A percentile compares a stretch with the other conserved stretches of the same genome.
Conservation (phyloP, 495 filamentous ascomycete genomes). For the Poronia punctata region DNA sequence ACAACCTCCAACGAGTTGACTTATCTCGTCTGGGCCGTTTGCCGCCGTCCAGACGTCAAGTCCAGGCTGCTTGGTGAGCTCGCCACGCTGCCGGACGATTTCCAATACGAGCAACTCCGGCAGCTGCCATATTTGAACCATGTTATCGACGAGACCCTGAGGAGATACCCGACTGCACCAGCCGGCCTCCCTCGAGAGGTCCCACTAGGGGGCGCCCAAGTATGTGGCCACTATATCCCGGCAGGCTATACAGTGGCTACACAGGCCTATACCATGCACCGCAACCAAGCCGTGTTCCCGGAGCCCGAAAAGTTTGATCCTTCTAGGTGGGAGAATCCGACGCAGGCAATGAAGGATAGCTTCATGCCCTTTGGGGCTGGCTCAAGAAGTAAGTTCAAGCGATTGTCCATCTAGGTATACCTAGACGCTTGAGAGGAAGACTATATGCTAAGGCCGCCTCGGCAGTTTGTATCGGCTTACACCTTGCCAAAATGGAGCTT, state of each 20-base stretch:
- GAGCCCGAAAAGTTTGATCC: conserved; percentile 20
- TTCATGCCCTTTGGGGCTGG: conserved; percentile 10
- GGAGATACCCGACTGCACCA: conserved; percentile 43
- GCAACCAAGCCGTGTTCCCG: conserved; percentile 17
- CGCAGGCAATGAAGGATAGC: conserved; percentile 6
- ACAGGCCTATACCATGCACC: conserved; percentile 26
- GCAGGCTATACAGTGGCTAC: conserved; percentile 17
- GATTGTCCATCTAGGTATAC: not conserved
- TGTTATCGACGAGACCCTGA: conserved; percentile 49
- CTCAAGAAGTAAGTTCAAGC: conserved; percentile 5
- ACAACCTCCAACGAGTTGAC: conserved; percentile 42
- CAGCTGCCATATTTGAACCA: conserved; percentile 44
- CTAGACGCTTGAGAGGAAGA: not conserved
- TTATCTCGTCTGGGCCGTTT: conserved; percentile 36
- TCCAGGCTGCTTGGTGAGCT: conserved; percentile 38
- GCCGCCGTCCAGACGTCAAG: conserved; percentile 24
- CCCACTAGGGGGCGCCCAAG: conserved; percentile 15
- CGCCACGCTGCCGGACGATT: conserved; percentile 26
- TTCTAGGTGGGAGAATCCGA: conserved; percentile 10
- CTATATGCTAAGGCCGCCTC: not conserved
- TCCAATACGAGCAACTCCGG: conserved; percentile 30
- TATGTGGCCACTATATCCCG: conserved; percentile 20
- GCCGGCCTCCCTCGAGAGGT: conserved; percentile 31
- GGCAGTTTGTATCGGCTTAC: conserved; percentile 9
- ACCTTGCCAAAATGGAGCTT: conserved; percentile 10